Percentiles rank a stretch among this genome's conserved stretches.
These are phyloP conservation scores for Ambrosia trifida DNA, from an alignment of 129 eudicot species.

Conservation along the genomic window DNA sequence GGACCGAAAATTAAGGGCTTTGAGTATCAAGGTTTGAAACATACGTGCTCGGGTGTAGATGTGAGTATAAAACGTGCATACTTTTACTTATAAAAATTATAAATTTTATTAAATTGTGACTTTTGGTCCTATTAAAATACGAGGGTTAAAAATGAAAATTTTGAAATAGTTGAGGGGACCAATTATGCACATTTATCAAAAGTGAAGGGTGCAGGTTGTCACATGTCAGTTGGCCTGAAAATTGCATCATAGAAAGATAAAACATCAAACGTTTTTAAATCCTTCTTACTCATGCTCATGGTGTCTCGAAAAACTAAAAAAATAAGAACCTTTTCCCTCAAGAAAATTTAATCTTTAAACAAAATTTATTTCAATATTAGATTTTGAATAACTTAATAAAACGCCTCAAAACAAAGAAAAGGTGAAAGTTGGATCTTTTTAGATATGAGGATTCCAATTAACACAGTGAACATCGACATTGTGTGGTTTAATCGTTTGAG, in stretches of 20 bases:
- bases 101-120: too few relatives aligned
- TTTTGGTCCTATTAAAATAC: too few relatives aligned
- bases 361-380: background rate
- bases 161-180: too few relatives aligned
- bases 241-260: conserved; percentile 17
- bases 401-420: background rate
- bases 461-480: conserved; percentile 97
- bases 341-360: background rate
- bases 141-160: too few relatives aligned
- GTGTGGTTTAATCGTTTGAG: conserved; percentile 57
- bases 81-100: too few relatives aligned
- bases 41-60: too few relatives aligned
- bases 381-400: background rate
- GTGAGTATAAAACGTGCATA: too few relatives aligned
- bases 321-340: too few relatives aligned
- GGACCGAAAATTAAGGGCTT: too few relatives aligned
- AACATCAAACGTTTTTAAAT: background rate
- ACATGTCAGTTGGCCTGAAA: conserved; percentile 91
- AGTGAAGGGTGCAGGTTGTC: too few relatives aligned
- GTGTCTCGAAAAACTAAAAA: background rate
- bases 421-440: background rate
- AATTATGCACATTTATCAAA: too few relatives aligned
- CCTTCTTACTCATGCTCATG: conserved; percentile 3
- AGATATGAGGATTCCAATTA: conserved; percentile 77
- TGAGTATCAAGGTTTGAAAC: too few relatives aligned